Evolutionary conservation across 2,329 filamentous ascomycete genomes (phyloP), one percentile per base, ranked within the genome.

Genomic region (Apiospora koreana): DNA sequence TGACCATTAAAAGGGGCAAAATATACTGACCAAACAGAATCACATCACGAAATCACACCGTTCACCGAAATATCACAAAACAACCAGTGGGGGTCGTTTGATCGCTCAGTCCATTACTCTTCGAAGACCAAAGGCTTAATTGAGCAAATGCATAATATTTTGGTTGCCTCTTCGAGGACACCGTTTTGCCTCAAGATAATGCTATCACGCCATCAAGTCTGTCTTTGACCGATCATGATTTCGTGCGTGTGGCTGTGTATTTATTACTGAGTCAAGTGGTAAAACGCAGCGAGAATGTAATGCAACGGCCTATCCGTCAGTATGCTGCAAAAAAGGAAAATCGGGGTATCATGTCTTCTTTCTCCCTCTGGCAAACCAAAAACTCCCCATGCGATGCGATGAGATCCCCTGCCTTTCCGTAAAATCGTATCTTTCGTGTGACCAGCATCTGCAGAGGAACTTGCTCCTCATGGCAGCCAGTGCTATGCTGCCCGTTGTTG

Each of bases 311-410:
- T 18, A 25, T 31, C 41, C 66, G 66, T 38, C 41, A 10, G 31
- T 31, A 66, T 66, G 64, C 64, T 66, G 38, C 25, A 4, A 35
- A 35, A 35, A 35, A 35, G n/a, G n/a, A n/a, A 65, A 43, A 43
- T 65, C 23, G 38, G 64, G 64, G 64, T 66, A 43, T 66, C 42
- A 66, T 66, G 42, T 65, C 35, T 25, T 65, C 54, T 41, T 38
- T 42, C 58, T 65, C 18, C 42, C 38, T 23, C 54, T 62, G 7
- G 31, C 31, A 35, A 62, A 58, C 50, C 54, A 41, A 68, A 46
- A 41, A 68, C 66, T 38, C 66, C 66, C 66, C 45, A 48, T 68
- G 43, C 66, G 23, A 68, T 68, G 66, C 66, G 54, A 68, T 50
- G 42, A 43, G 64, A 43, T 31, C 25, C 35, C 42, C 38, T 41